Evolutionary conservation across 495 filamentous ascomycete genomes (phyloP).

Genomic region (Aspergillus haitiensis): DNA sequence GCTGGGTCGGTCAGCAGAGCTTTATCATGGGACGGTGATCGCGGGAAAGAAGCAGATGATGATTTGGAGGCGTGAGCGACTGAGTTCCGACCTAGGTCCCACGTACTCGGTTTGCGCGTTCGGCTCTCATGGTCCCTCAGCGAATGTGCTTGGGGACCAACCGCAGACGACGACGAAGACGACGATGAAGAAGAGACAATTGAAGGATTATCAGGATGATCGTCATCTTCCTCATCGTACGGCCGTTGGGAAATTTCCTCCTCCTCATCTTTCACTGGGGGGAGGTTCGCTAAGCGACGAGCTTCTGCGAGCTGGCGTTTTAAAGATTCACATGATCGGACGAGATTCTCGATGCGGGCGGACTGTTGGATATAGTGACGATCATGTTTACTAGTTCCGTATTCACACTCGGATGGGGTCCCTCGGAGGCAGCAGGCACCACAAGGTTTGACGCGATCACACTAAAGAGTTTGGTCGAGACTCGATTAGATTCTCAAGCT

Average conservation of each 20-base stretch:
- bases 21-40: constrained; percentile 12
- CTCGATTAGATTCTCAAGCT: background rate
- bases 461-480: constrained; percentile 15
- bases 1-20: constrained; percentile 16
- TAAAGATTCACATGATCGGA: constrained; percentile 23
- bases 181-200: background rate
- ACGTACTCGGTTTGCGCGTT: constrained; percentile 7
- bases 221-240: constrained; percentile 2
- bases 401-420: constrained; percentile 33
- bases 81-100: background rate
- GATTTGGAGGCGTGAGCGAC: background rate
- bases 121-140: background rate
- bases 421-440: constrained; percentile 33
- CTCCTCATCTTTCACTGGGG: constrained; percentile 23
- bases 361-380: constrained; percentile 32
- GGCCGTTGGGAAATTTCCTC: background rate
- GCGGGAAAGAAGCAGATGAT: background rate
- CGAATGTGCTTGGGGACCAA: background rate
- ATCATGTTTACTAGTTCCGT: constrained; percentile 31
- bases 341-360: constrained; percentile 28
- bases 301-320: constrained; percentile 26
- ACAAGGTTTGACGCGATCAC: constrained; percentile 33
- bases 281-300: constrained; percentile 21
- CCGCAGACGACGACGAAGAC: background rate
- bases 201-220: background rate